phyloP scores from a whole-genome alignment of 2,329 filamentous ascomycete genomes.

The Xenoacremonium recifei region DNA sequence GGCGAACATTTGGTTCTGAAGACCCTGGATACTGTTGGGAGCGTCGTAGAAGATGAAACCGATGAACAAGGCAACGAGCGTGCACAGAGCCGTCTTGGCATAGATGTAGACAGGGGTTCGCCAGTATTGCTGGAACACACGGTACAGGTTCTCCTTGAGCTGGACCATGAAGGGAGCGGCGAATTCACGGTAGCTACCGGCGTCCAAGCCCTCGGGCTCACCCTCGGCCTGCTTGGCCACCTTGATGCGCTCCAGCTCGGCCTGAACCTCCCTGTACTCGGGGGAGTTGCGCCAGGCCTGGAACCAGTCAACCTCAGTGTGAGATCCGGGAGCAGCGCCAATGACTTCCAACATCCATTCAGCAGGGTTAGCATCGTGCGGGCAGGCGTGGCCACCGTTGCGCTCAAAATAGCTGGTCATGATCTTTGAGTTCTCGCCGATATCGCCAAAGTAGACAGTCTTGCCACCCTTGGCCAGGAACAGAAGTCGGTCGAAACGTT shows the following conservation, averaged over 20 bases:
- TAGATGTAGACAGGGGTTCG: conserved; percentile 87
- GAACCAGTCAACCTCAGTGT: conserved; percentile 65
- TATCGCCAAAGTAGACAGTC: conserved; percentile 80
- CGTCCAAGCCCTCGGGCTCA: conserved; percentile 32
- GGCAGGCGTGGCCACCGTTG: conserved; percentile 65
- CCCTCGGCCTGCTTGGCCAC: conserved; percentile 39
- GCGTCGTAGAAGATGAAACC: conserved; percentile 78
- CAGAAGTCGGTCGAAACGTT: conserved; percentile 80
- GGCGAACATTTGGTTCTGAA: conserved; percentile 84
- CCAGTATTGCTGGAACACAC: conserved; percentile 92
- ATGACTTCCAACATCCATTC: conserved; percentile 74
- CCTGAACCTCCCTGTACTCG: conserved; percentile 55
- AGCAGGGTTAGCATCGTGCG: conserved; percentile 70
- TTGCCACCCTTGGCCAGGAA: conserved; percentile 74
- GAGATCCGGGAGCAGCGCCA: conserved; percentile 62
- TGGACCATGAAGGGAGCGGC: conserved; percentile 73
- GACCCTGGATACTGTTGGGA: conserved; percentile 69
- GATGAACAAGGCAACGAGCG: conserved; percentile 68
- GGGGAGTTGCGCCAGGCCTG: conserved; percentile 58
- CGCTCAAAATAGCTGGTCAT: conserved; percentile 76
- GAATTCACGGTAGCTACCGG: conserved; percentile 67
- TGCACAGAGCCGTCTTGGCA: conserved; percentile 70
- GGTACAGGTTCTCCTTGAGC: conserved; percentile 63
- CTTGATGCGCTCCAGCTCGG: conserved; percentile 57
- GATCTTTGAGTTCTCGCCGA: conserved; percentile 67